Evolutionary conservation across 805 yeast genomes (phyloP).

Genomic region (Limtongozyma cylindracea): DNA sequence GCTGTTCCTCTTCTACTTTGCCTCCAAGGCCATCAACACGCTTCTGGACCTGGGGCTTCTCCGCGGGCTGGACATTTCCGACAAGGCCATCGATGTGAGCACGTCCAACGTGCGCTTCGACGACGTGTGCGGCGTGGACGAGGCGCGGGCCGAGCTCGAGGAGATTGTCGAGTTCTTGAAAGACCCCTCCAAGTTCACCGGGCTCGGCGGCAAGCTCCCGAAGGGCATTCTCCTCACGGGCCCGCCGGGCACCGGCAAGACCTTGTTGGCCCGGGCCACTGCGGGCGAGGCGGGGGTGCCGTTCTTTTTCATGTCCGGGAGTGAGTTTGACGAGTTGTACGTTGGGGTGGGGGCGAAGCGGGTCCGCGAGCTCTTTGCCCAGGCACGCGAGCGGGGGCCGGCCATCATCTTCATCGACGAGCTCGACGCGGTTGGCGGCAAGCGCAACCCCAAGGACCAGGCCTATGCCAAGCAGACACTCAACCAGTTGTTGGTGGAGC

Average conservation of each 20-base stretch:
- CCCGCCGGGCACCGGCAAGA: conserved; percentile 98
- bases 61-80: conserved; percentile 46
- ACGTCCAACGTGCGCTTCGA: conserved; percentile 70
- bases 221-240: conserved; percentile 94
- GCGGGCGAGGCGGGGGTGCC: conserved; percentile 99
- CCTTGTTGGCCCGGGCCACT: conserved; percentile 87
- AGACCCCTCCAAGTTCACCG: conserved; percentile 90
- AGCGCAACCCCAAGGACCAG: conserved; percentile 91
- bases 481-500: conserved; percentile 83
- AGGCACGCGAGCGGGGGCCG: conserved; percentile 89
- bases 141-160: conserved; percentile 90
- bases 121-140: conserved; percentile 96
- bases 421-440: conserved; percentile 82
- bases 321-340: conserved; percentile 92
- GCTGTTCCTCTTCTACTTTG: conserved; percentile 58
- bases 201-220: conserved; percentile 91
- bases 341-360: conserved; percentile 99
- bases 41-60: conserved; percentile 51
- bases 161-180: conserved; percentile 95
- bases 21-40: conserved; percentile 54
- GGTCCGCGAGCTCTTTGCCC: conserved; percentile 78
- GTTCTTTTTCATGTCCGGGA: conserved; percentile 94
- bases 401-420: conserved; percentile 5
- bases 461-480: conserved; percentile 96
- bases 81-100: conserved; percentile 61